Evolutionary conservation across 768 basidiomycete species (phyloP).

Genomic region (Podaxis pistillaris): DNA sequence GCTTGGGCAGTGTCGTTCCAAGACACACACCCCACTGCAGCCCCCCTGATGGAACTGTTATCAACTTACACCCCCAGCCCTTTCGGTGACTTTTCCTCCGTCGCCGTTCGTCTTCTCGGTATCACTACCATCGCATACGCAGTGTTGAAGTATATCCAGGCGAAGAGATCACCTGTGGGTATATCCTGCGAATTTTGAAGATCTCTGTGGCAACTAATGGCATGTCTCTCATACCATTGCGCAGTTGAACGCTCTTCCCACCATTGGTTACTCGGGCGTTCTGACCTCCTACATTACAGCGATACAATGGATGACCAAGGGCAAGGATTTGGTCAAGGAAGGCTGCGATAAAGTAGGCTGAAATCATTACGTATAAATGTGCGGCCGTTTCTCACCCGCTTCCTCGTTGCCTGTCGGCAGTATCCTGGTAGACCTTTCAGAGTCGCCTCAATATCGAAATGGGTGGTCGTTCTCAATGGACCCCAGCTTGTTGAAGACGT

Average conservation of each 20-base stretch:
- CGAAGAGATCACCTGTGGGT: background rate
- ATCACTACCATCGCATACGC: background rate
- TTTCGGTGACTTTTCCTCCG: background rate
- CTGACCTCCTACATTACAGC: conserved; percentile 12
- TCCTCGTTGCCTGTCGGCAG: conserved; percentile 15
- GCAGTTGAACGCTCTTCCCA: conserved; percentile 11
- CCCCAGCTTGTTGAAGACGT: conserved; percentile 37
- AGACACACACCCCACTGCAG: background rate
- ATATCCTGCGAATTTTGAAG: background rate
- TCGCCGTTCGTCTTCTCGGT: background rate
- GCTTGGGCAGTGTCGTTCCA: background rate
- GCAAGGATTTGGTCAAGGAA: background rate
- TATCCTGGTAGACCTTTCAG: conserved; percentile 26
- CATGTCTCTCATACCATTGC: background rate
- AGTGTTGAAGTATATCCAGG: background rate
- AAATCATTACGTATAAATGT: background rate
- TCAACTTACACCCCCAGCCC: background rate
- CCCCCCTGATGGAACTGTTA: background rate
- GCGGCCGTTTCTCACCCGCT: conserved; percentile 11
- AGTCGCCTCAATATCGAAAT: conserved; percentile 26
- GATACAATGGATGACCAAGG: background rate
- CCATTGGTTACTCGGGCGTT: conserved; percentile 12
- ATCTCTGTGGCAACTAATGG: background rate
- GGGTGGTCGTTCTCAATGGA: conserved; percentile 37
- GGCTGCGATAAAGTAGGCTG: background rate